A percentile compares a stretch with the other conserved stretches of the same genome.
Conservation (phyloP, 805 yeast genomes). For the Ogataea henricii region DNA sequence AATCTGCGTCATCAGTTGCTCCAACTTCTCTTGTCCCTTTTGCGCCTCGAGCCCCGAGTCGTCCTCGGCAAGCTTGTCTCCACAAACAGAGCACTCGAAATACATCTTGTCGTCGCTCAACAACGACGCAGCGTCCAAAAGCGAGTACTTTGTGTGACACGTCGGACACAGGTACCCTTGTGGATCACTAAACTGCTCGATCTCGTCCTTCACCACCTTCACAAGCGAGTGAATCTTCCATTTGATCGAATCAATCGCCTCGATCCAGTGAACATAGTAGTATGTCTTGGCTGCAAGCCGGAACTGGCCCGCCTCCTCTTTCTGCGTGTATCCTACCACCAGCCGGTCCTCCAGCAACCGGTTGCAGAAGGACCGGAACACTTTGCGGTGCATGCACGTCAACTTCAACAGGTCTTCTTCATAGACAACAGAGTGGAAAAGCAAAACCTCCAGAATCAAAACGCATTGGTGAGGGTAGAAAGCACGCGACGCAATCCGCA, state of each 20-base stretch:
- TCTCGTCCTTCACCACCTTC: conserved; percentile 73
- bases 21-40: conserved; percentile 77
- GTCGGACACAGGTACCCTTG: conserved; percentile 92
- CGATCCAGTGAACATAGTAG: conserved; percentile 78
- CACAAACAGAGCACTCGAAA: conserved; percentile 85
- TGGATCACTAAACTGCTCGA: conserved; percentile 83
- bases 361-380: conserved; percentile 79
- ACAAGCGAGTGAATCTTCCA: conserved; percentile 95
- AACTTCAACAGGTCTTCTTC: conserved; percentile 88
- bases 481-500: conserved; percentile 81
- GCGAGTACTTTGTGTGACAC: conserved; percentile 78
- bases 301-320: conserved; percentile 64
- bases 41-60: conserved; percentile 82
- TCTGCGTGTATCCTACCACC: conserved; percentile 67
- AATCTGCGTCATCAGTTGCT: conserved; percentile 82
- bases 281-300: conserved; percentile 80
- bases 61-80: conserved; percentile 77
- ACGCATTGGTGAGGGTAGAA: conserved; percentile 86
- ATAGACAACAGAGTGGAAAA: conserved; percentile 84
- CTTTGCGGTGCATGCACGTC: conserved; percentile 83
- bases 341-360: conserved; percentile 82
- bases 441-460: conserved; percentile 80
- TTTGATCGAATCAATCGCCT: conserved; percentile 92
- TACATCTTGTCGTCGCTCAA: conserved; percentile 77
- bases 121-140: conserved; percentile 83